Evolutionary conservation across 805 yeast genomes (phyloP).

Genomic region (Ogataea kodamae): DNA sequence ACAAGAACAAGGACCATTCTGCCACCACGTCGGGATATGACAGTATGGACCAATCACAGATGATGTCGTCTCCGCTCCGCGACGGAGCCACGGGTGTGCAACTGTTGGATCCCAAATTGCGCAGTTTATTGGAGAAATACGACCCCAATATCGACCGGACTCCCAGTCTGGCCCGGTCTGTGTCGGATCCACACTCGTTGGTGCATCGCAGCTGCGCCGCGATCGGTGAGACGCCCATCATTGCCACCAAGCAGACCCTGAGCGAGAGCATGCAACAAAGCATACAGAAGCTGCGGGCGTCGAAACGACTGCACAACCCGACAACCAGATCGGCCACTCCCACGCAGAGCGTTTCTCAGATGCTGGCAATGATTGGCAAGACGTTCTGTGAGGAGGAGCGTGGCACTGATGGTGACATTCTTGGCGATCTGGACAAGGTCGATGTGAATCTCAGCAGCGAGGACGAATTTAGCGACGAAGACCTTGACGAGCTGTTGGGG

Average conservation of each 20-base stretch:
- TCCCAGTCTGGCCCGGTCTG: slow-evolving; percentile 29
- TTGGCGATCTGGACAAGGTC: slow-evolving; percentile 1
- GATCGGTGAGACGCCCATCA: slow-evolving; percentile 18
- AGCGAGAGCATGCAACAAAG: slow-evolving; percentile 35
- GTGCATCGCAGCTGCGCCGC: slow-evolving; percentile 29
- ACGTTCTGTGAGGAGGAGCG: slow-evolving; percentile 8
- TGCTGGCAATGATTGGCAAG: slow-evolving; percentile 26
- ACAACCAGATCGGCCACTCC: slow-evolving; percentile 5
- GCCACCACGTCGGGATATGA: slow-evolving; percentile 16
- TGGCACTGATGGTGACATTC: slow-evolving; percentile 1
- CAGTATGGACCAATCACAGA: slow-evolving; percentile 16
- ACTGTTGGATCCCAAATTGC: slow-evolving; percentile 29
- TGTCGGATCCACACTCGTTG: slow-evolving; percentile 32
- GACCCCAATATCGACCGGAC: slow-evolving; percentile 36
- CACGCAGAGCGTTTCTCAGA: slow-evolving; percentile 24
- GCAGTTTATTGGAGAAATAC: slow-evolving; percentile 39
- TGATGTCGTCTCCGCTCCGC: slow-evolving; percentile 44
- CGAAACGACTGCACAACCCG: slow-evolving; percentile 24
- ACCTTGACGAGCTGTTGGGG: slow-evolving; percentile 28
- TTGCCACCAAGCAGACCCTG: slow-evolving; percentile 26
- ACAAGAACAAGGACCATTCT: slow-evolving; percentile 13
- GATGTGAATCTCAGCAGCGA: slow-evolving; percentile 31
- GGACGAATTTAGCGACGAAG: slow-evolving; percentile 34
- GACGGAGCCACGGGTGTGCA: slow-evolving; percentile 18
- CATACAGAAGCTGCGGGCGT: slow-evolving; percentile 37